Evolutionary conservation across 1,284 basidiomycete species (phyloP), one percentile per base, ranked within the genome.

Genomic region (Cryptococcus wingfieldii): DNA sequence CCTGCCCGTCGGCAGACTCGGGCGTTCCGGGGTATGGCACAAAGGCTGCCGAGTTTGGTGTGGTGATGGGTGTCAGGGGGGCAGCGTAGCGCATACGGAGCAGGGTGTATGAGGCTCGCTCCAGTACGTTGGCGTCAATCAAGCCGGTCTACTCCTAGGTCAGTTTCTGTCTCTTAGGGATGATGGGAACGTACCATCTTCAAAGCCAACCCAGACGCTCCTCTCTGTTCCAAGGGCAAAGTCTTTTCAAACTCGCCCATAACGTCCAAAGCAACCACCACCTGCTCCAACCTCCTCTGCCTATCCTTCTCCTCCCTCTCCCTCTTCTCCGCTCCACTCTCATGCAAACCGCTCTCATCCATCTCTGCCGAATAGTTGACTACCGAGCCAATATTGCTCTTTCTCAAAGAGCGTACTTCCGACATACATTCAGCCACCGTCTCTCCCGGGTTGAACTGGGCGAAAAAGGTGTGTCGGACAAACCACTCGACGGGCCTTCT

Each of bases 351-450:
- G 43, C 62, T 78, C 14, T 78, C 77, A 60, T 89, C 84, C 12
- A 89, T 89, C 75, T 94, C 90, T 27, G 90, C 89, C 46, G 86
- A 88, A 76, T 94, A 94, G 37, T 83, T 86, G 62, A 96, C 83
- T 14, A 95, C 78, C n/a, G 83, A 80, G 5, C 90, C 92, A 59
- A 86, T 86, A 64, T 87, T 86, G 61, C 82, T 81, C 10, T 74
- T 69, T 23, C 89, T 82, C 37, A 95, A 79, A 16, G 76, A 69
- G 42, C 80, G 79, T 45, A 95, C 82, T 3, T 88, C 69, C 2
- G 86, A 84, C 7, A 89, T 64, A 12, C 85, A 84, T 42, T 82
- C 85, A 34, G 83, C 80, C 0, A 87, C 86, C 0, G 87, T 86
- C 59, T 95, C 91, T 4, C 88, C 90, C 1, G 90, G 90, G 8